phyloP scores from a whole-genome alignment of 1,139 yeast genomes.

The Zygoascus sp. region DNA sequence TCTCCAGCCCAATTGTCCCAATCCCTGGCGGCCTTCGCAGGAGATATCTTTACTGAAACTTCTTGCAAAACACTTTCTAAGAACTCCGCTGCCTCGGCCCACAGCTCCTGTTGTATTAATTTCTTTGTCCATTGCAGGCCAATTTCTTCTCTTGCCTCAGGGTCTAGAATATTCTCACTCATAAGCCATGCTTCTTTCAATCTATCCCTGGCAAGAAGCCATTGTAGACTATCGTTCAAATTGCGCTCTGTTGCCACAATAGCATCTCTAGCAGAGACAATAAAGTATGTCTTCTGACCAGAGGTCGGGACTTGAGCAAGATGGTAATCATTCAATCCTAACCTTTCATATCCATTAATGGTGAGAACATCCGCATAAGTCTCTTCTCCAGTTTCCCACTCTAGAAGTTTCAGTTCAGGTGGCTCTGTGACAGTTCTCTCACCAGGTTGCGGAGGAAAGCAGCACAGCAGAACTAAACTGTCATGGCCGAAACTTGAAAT shows the following conservation, averaged over 20 bases:
- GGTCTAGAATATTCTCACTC: constrained; percentile 52
- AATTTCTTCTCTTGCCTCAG: constrained; percentile 49
- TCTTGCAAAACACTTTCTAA: constrained; percentile 41
- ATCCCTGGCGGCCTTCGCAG: constrained; percentile 31
- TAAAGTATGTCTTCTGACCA: constrained; percentile 42
- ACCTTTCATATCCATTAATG: constrained; percentile 50
- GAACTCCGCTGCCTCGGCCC: constrained; percentile 56
- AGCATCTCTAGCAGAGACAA: constrained; percentile 79
- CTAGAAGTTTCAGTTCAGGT: constrained; percentile 73
- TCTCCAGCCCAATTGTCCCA: constrained; percentile 68
- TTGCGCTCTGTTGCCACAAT: constrained; percentile 69
- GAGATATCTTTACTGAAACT: constrained; percentile 25
- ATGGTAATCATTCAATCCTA: constrained; percentile 79
- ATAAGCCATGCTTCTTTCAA: constrained; percentile 75
- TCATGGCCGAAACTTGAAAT: constrained; percentile 56
- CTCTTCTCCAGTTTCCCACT: constrained; percentile 64
- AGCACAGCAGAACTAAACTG: constrained; percentile 38
- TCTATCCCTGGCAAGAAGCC: constrained; percentile 58
- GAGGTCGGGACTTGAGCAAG: constrained; percentile 30
- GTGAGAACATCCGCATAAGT: constrained; percentile 80
- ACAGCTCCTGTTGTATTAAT: constrained; percentile 47
- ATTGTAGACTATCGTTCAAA: constrained; percentile 60
- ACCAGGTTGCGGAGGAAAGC: constrained; percentile 29
- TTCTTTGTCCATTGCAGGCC: constrained; percentile 62
- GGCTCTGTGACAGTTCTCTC: constrained; percentile 24